Conservation (phyloP, 192 early-diverging fungal species). For the Coemansia sp. region DNA sequence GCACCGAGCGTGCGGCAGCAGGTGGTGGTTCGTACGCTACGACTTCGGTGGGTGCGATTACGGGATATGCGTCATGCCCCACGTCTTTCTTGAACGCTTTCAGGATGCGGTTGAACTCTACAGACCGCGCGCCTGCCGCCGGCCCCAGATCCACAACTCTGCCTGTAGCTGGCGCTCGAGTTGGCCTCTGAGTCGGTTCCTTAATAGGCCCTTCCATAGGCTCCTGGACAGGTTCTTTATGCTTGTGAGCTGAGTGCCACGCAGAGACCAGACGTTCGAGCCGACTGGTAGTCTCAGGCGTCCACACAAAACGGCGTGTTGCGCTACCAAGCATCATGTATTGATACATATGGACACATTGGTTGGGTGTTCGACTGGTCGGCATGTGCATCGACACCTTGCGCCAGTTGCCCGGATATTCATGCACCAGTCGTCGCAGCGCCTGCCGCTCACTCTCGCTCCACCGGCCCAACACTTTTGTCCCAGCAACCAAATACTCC, state of each 20-base stretch:
- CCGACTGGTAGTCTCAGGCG: conserved; percentile 9
- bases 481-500: background rate
- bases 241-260: background rate
- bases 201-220: too few relatives aligned
- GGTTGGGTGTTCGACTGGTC: conserved; percentile 10
- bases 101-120: background rate
- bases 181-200: too few relatives aligned
- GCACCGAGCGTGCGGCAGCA: too few relatives aligned
- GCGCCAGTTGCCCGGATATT: conserved; percentile 21
- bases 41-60: background rate
- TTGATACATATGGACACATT: conserved; percentile 12
- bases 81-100: background rate
- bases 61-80: background rate
- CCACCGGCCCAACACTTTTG: conserved; percentile 10
- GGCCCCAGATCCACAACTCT: too few relatives aligned
- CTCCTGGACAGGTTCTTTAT: too few relatives aligned
- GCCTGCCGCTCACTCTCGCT: conserved; percentile 12
- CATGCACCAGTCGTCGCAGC: conserved; percentile 13
- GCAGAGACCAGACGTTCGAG: conserved; percentile 23
- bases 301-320: conserved; percentile 8
- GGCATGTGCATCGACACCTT: conserved; percentile 21
- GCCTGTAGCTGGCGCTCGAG: too few relatives aligned
- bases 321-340: background rate
- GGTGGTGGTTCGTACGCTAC: too few relatives aligned
- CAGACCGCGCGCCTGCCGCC: too few relatives aligned